Evolutionary conservation across 129 eudicot species (phyloP).

Genomic region (Centella asiatica): DNA sequence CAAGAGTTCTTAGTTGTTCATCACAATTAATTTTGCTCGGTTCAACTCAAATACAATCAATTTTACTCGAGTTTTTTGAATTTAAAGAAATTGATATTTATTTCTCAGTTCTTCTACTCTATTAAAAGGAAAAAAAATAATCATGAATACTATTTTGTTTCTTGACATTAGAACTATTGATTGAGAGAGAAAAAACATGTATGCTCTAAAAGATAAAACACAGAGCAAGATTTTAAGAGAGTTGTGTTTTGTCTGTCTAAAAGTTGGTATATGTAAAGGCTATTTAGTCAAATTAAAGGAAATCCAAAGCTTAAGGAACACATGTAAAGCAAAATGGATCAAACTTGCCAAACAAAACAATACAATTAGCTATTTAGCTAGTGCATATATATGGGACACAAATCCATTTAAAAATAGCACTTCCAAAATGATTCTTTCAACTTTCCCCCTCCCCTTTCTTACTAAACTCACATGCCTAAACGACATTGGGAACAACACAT

Average conservation of each 20-base stretch:
- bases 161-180: too few relatives aligned
- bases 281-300: slow-evolving; percentile 40
- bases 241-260: slow-evolving; percentile 26
- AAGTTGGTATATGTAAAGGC: slow-evolving; percentile 45
- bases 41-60: too few relatives aligned
- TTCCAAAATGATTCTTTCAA: slow-evolving; percentile 36
- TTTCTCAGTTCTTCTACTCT: too few relatives aligned
- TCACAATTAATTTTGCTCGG: too few relatives aligned
- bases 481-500: slow-evolving; percentile 59
- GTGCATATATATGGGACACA: slow-evolving; percentile 43
- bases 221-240: slow-evolving; percentile 6
- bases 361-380: too few relatives aligned
- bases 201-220: neutral
- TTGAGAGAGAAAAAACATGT: neutral
- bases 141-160: too few relatives aligned
- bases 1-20: too few relatives aligned
- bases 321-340: slow-evolving; percentile 26
- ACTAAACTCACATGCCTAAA: slow-evolving; percentile 57
- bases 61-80: too few relatives aligned
- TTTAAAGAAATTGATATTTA: too few relatives aligned
- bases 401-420: slow-evolving; percentile 26
- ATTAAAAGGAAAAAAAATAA: too few relatives aligned
- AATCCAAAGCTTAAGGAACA: slow-evolving; percentile 35
- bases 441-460: slow-evolving; percentile 29
- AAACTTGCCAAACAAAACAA: slow-evolving; percentile 10